These are phyloP conservation scores for Flaveria linearis DNA, from an alignment of 129 eudicot genomes.

Conservation along the genomic window DNA sequence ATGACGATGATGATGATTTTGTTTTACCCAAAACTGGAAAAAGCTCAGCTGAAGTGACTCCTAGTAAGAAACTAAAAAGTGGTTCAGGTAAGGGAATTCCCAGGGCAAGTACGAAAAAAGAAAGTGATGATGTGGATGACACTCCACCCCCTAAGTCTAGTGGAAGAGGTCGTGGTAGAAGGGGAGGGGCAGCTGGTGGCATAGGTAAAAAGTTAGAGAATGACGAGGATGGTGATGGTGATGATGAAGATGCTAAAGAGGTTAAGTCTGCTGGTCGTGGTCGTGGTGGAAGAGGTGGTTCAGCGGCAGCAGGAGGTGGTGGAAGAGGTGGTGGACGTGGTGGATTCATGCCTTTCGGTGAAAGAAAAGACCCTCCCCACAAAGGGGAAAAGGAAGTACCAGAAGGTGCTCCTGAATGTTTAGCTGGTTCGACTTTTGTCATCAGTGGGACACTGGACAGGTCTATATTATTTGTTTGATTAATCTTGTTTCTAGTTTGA, in stretches of 20 bases:
- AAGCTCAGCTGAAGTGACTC: conserved; percentile 50
- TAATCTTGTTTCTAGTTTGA: conserved; percentile 5
- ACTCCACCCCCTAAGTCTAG: conserved; percentile 50
- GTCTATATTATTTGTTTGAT: conserved; percentile 35
- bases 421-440: conserved; percentile 86
- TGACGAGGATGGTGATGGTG: conserved; percentile 48
- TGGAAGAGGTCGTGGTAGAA: conserved; percentile 88
- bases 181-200: conserved; percentile 45
- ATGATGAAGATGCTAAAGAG: conserved; percentile 55
- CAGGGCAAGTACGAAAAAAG: conserved; percentile 33
- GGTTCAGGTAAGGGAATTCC: conserved; percentile 66
- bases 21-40: conserved; percentile 50
- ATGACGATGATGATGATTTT: conserved; percentile 73
- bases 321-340: conserved; percentile 97
- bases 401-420: conserved; percentile 87
- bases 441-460: conserved; percentile 98
- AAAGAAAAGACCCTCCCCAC: conserved; percentile 96
- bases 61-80: conserved; percentile 73
- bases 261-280: conserved; percentile 69
- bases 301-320: conserved; percentile 56
- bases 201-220: conserved; percentile 46
- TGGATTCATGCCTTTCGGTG: conserved; percentile 93
- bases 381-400: conserved; percentile 99
- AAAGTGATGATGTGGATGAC: conserved; percentile 47
- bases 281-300: conserved; percentile 78